phyloP scores from a whole-genome alignment of 768 basidiomycete genomes.

The Amanita subjunquillea region DNA sequence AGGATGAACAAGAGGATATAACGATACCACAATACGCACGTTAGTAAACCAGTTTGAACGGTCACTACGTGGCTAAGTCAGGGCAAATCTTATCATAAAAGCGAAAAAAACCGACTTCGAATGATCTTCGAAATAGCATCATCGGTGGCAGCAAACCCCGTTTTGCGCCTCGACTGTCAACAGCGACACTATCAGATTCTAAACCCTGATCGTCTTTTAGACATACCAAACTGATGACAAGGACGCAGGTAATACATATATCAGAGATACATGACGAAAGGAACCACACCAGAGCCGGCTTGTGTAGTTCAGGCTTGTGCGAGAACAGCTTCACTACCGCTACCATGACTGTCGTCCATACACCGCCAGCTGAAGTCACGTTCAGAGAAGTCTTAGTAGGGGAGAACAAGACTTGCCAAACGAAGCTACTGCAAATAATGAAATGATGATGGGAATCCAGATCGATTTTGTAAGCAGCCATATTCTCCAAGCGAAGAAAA shows the following conservation, averaged over 20 bases:
- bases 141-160: constrained; percentile 31
- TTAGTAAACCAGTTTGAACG: constrained; percentile 33
- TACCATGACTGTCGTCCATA: constrained; percentile 29
- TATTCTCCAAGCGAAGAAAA: constrained; percentile 36
- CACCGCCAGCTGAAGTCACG: constrained; percentile 22
- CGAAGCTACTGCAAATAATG: constrained; percentile 24
- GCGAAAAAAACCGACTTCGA: constrained; percentile 13
- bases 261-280: constrained; percentile 31
- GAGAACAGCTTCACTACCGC: constrained; percentile 24
- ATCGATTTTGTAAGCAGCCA: constrained; percentile 27
- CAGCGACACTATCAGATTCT: not conserved
- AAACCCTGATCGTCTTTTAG: not conserved
- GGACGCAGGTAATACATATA: constrained; percentile 27
- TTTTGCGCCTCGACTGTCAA: constrained; percentile 21
- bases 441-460: constrained; percentile 22
- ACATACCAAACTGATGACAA: constrained; percentile 27
- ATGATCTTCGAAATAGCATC: constrained; percentile 28
- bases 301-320: constrained; percentile 32
- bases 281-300: constrained; percentile 34
- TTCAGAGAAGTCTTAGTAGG: not conserved
- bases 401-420: constrained; percentile 15
- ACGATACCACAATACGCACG: constrained; percentile 12
- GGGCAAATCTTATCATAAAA: constrained; percentile 7
- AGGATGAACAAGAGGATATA: not conserved
- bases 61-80: constrained; percentile 17